phyloP scores from a whole-genome alignment of 1,284 basidiomycete genomes.

The Ustilago sp. region DNA sequence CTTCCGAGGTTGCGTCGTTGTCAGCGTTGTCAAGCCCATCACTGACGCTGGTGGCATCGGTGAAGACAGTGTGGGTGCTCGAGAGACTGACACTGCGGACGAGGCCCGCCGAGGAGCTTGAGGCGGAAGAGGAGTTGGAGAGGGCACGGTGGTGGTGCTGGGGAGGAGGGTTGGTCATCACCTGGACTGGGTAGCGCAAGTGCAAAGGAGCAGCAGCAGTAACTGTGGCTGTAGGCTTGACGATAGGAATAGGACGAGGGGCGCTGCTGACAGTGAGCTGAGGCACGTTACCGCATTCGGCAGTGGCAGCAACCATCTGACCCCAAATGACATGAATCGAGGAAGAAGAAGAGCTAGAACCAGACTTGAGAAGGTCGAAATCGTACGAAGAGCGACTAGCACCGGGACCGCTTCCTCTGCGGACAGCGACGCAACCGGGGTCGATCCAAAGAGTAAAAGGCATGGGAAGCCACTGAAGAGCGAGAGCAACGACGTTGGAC shows the following conservation, averaged over 20 bases:
- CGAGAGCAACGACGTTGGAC: conserved; percentile 21
- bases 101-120: conserved; percentile 23
- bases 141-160: conserved; percentile 20
- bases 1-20: conserved; percentile 20
- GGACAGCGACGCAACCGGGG: conserved; percentile 59
- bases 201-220: background rate
- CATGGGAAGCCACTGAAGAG: conserved; percentile 35
- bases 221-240: conserved; percentile 23
- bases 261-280: conserved; percentile 37
- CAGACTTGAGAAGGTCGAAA: conserved; percentile 21
- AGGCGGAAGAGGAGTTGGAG: conserved; percentile 31
- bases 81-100: conserved; percentile 39
- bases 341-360: background rate
- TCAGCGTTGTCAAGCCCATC: conserved; percentile 15
- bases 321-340: conserved; percentile 52
- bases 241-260: conserved; percentile 38
- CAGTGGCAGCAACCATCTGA: conserved; percentile 24
- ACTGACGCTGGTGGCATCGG: conserved; percentile 39
- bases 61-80: conserved; percentile 37
- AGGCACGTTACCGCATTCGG: conserved; percentile 12
- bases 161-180: conserved; percentile 15
- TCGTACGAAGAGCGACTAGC: conserved; percentile 21
- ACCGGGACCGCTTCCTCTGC: conserved; percentile 53
- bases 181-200: conserved; percentile 24
- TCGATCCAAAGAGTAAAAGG: conserved; percentile 62